Base-by-base conservation (phyloP, 2,329 filamentous ascomycete species). In the Arthrobotrys pseudoclavata region DNA sequence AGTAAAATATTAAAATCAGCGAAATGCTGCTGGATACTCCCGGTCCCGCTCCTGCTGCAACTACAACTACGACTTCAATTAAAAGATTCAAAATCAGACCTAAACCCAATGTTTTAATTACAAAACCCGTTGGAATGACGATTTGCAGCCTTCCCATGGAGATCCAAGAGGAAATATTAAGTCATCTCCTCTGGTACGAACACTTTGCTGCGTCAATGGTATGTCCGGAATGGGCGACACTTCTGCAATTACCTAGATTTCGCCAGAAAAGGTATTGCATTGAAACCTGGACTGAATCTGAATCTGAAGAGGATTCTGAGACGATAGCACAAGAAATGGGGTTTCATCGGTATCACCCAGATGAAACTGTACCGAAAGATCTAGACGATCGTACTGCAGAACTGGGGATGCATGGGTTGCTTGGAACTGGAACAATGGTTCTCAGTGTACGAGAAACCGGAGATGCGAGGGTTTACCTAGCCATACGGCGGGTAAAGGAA, bases 131-230 rank as follows among this genome's bases (percentile, higher is more conserved):
- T 1, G 55, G 55, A n/a, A 60, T 18, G 18, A 66, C 29, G 13
- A 50, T 72, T 15, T 20, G 64, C 3, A 40, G 48, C 3, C 50
- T 72, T 18, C 69, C 69, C 13, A 72, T 31, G n/a, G 69, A 72
- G 29, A 50, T 72, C 2, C 69, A 72, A n/a, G 55, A 72, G 20
- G 50, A 72, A 26, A 60, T 72, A 26, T 50, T 72, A 12, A 29
- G 40, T 20, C 40, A 72, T 40, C 69, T 72, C 18, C 18, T 26
- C 26, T 72, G 69, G 69, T 52, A 72, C 12, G 60, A 72, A 4
- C 69, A 72, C n/a, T 72, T 72, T 48, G 29, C 63, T 15, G 69
- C 26, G 26, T 34, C 69, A 29, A 50, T 64, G 22, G 69, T 72
- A 18, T 66, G 69, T 13, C 60, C 69, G 10, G 34, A 57, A 37